Evolutionary conservation across 2,329 filamentous ascomycete species (phyloP).

Genomic region (Aspergillus tubingensis): DNA sequence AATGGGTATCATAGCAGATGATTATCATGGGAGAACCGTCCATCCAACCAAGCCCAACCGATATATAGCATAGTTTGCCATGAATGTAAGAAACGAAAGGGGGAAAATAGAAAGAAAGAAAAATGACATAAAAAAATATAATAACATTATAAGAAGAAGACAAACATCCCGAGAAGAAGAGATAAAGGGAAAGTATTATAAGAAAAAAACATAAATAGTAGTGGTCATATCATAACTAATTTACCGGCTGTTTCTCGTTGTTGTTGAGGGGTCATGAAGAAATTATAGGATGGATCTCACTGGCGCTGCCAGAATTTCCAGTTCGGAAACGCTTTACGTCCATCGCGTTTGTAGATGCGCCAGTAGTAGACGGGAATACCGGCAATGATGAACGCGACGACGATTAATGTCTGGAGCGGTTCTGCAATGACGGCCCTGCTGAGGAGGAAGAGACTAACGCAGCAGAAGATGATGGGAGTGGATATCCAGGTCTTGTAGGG

Average conservation of each 20-base stretch:
- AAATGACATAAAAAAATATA: neutral
- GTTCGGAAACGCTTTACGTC: constrained; percentile 33
- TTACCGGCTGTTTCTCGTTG: neutral
- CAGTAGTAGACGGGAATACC: constrained; percentile 89
- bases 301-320: constrained; percentile 50
- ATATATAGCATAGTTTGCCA: neutral
- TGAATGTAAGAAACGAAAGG: neutral
- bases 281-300: constrained; percentile 1
- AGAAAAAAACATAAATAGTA: neutral
- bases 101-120: neutral
- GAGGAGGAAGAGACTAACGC: constrained; percentile 89
- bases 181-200: neutral
- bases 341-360: constrained; percentile 70
- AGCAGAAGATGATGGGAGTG: constrained; percentile 97
- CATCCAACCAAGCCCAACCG: neutral
- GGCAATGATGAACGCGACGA: constrained; percentile 78
- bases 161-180: neutral
- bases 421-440: constrained; percentile 87
- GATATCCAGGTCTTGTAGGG: constrained; percentile 97
- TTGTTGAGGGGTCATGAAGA: neutral
- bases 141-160: neutral
- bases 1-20: constrained; percentile 4
- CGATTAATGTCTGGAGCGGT: constrained; percentile 84
- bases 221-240: neutral
- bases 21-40: neutral